These are phyloP conservation scores for Phlebiopsis flavidoalba DNA, from an alignment of 768 basidiomycete genomes.

Conservation along the genomic window DNA sequence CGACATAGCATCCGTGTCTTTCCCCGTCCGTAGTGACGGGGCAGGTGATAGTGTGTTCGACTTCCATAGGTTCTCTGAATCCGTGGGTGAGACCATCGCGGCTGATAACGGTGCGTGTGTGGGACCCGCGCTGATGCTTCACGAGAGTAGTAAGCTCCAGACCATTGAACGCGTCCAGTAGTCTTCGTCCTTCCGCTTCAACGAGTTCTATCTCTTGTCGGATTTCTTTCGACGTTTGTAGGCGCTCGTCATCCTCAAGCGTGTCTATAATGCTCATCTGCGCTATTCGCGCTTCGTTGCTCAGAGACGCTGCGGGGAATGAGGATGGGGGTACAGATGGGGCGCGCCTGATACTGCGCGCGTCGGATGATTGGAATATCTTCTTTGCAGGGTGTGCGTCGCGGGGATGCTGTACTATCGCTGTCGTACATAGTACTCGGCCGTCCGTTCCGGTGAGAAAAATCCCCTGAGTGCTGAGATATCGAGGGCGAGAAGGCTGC, in stretches of 20 bases:
- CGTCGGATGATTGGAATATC: constrained; percentile 12
- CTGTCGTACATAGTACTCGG: constrained; percentile 37
- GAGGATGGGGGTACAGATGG: constrained; percentile 29
- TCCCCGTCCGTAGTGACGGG: constrained; percentile 13
- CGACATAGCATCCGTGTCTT: constrained; percentile 22
- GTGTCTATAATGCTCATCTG: constrained; percentile 27
- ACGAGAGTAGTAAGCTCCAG: constrained; percentile 68
- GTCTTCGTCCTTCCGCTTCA: constrained; percentile 63
- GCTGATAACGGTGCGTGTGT: constrained; percentile 23
- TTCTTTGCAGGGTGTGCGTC: constrained; percentile 8
- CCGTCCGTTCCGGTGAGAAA: constrained; percentile 41
- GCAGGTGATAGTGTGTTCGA: background rate
- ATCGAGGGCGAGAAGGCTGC: constrained; percentile 1
- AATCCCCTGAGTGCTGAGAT: constrained; percentile 45
- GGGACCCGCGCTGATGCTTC: constrained; percentile 35
- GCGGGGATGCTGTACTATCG: background rate
- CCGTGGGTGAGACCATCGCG: constrained; percentile 12
- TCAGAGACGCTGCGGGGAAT: constrained; percentile 18
- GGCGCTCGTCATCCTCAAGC: constrained; percentile 46
- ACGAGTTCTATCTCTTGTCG: constrained; percentile 61
- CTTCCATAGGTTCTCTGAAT: constrained; percentile 5
- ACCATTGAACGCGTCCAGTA: constrained; percentile 79
- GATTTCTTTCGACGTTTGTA: constrained; percentile 58
- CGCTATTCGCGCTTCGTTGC: constrained; percentile 4
- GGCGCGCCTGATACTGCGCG: constrained; percentile 19